Conservation (phyloP, 2,329 filamentous ascomycete genomes). For the Penicillium sclerotiorum region DNA sequence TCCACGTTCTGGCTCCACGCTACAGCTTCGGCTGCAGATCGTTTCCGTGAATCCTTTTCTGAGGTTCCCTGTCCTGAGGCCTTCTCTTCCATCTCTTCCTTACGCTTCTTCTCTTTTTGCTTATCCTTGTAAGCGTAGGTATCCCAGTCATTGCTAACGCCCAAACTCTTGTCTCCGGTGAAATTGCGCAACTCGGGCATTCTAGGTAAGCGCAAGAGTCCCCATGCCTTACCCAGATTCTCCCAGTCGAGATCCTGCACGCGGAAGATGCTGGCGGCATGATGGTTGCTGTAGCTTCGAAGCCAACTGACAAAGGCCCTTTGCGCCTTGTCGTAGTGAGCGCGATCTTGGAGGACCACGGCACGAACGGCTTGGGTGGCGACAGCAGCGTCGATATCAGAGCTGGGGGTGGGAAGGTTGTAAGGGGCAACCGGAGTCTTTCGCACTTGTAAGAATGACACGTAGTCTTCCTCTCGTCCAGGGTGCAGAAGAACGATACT, state of each 20-base stretch:
- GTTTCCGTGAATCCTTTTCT: slow-evolving; percentile 53
- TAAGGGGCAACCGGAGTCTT: slow-evolving; percentile 79
- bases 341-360: slow-evolving; percentile 59
- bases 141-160: slow-evolving; percentile 63
- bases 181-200: slow-evolving; percentile 88
- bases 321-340: slow-evolving; percentile 83
- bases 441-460: slow-evolving; percentile 81
- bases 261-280: not conserved
- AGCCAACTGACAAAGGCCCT: slow-evolving; percentile 93
- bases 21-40: slow-evolving; percentile 60
- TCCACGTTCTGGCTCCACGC: slow-evolving; percentile 75
- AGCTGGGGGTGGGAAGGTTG: slow-evolving; percentile 60
- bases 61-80: slow-evolving; percentile 42
- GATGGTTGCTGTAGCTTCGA: slow-evolving; percentile 68
- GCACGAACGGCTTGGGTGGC: slow-evolving; percentile 64
- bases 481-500: slow-evolving; percentile 84
- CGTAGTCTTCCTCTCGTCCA: slow-evolving; percentile 85
- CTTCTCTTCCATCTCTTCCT: slow-evolving; percentile 55
- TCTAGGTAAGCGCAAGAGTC: slow-evolving; percentile 79
- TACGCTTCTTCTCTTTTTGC: slow-evolving; percentile 66
- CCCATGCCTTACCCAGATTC: slow-evolving; percentile 80
- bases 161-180: slow-evolving; percentile 66
- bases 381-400: slow-evolving; percentile 61
- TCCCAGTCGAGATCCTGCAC: slow-evolving; percentile 76
- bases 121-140: slow-evolving; percentile 73